Percentiles rank a stretch among this genome's conserved stretches.
These are phyloP conservation scores for Isabelozyma rhagii DNA, from an alignment of 805 yeast genomes.

Conservation along the genomic window DNA sequence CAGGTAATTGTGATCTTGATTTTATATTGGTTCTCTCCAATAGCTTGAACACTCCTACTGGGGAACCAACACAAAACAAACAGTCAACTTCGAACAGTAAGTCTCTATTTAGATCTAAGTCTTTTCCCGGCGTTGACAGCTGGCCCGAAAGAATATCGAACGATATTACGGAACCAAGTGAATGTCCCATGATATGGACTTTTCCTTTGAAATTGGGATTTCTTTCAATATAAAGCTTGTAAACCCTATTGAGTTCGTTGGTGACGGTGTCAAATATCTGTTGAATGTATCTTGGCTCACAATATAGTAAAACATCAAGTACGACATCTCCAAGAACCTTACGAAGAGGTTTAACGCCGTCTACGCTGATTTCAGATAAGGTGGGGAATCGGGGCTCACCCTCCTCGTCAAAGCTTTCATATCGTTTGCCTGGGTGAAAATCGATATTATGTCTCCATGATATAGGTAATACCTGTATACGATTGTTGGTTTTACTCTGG, in stretches of 20 bases:
- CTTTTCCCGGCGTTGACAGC: slow-evolving; percentile 16
- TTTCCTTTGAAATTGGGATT: slow-evolving; percentile 78
- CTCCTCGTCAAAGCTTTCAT: slow-evolving; percentile 31
- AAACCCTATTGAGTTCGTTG: slow-evolving; percentile 60
- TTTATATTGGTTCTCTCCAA: slow-evolving; percentile 62
- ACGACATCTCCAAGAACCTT: slow-evolving; percentile 82
- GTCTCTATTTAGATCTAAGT: slow-evolving; percentile 30
- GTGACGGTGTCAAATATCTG: slow-evolving; percentile 64
- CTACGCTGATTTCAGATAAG: slow-evolving; percentile 68
- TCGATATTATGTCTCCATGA: slow-evolving; percentile 84
- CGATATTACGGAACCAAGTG: slow-evolving; percentile 82
- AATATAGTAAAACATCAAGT: slow-evolving; percentile 76
- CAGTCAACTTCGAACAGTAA: slow-evolving; percentile 72
- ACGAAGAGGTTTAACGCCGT: slow-evolving; percentile 74
- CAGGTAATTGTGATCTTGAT: slow-evolving; percentile 27
- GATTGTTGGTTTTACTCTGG: slow-evolving; percentile 39
- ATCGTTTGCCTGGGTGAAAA: slow-evolving; percentile 49
- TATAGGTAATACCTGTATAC: slow-evolving; percentile 83
- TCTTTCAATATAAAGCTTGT: slow-evolving; percentile 51
- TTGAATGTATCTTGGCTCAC: slow-evolving; percentile 64
- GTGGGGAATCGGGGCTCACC: slow-evolving; percentile 53
- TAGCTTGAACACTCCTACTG: slow-evolving; percentile 81
- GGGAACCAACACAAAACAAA: slow-evolving; percentile 83
- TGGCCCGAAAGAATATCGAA: slow-evolving; percentile 68
- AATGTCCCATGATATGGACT: slow-evolving; percentile 85